These are phyloP conservation scores for Moesziomyces globuligerus DNA, from an alignment of 1,284 basidiomycete species.

Conservation along the genomic window DNA sequence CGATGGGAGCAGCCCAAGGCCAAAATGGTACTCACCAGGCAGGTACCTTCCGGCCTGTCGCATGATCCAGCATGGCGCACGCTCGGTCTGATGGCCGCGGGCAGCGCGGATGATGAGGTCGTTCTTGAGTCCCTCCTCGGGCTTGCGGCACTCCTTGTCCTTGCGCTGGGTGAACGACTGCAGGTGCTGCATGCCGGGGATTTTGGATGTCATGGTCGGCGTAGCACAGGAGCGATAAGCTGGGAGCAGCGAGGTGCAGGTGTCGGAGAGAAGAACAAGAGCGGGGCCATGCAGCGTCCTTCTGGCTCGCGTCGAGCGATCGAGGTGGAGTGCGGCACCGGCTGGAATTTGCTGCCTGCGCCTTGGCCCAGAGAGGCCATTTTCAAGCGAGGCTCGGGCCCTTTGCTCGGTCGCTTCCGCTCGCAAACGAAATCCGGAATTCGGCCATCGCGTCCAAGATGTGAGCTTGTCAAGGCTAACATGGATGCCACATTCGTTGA, in stretches of 20 bases:
- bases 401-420: too few species aligned
- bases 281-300: too few species aligned
- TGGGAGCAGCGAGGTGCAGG: background rate
- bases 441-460: too few species aligned
- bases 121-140: constrained; percentile 75
- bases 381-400: background rate
- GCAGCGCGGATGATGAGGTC: constrained; percentile 90
- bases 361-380: too few species aligned
- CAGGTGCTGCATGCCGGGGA: constrained; percentile 54
- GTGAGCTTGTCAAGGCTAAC: too few species aligned
- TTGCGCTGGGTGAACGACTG: constrained; percentile 55
- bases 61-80: constrained; percentile 99
- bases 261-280: background rate
- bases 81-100: constrained; percentile 83
- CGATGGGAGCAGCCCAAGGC: too few species aligned
- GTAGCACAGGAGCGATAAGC: background rate
- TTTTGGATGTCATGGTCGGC: constrained; percentile 45
- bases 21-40: constrained; percentile 83
- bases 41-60: constrained; percentile 95
- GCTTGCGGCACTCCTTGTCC: constrained; percentile 47
- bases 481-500: too few species aligned
- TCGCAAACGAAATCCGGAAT: too few species aligned
- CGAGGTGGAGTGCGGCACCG: background rate
- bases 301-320: background rate
- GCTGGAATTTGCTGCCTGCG: background rate